phyloP scores from a whole-genome alignment of 148 eudicot species.

The Amaranthus hypochondriacus region DNA sequence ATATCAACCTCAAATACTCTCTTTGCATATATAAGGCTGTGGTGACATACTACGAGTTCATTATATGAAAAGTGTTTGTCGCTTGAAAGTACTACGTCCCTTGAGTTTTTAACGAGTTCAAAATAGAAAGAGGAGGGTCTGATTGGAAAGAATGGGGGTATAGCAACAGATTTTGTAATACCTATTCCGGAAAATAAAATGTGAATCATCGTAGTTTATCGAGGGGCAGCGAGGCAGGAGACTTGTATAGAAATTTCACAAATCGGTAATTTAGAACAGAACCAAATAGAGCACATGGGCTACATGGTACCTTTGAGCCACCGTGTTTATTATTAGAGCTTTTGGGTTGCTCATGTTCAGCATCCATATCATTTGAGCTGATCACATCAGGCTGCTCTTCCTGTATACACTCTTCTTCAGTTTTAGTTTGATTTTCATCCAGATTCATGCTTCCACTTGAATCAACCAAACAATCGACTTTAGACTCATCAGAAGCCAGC shows the following conservation, averaged over 20 bases:
- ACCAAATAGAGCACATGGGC: neutral
- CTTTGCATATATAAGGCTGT: no score
- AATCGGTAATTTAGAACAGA: neutral
- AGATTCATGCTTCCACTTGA: slow-evolving; percentile 33
- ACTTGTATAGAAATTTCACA: neutral
- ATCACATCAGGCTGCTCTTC: slow-evolving; percentile 35
- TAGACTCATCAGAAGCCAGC: slow-evolving; percentile 24
- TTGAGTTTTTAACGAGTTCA: no score
- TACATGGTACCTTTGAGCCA: slow-evolving; percentile 41
- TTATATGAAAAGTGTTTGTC: no score
- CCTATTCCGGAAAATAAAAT: no score
- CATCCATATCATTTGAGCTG: slow-evolving; percentile 23
- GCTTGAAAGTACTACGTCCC: no score
- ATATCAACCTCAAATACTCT: no score
- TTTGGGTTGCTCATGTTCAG: slow-evolving; percentile 27
- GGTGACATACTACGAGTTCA: no score
- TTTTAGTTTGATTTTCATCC: slow-evolving; percentile 25
- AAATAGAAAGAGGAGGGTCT: no score
- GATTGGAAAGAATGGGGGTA: no score
- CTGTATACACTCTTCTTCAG: slow-evolving; percentile 27
- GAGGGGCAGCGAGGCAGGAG: neutral
- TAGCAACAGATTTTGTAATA: no score
- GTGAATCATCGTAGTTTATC: neutral
- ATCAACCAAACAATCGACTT: slow-evolving; percentile 31
- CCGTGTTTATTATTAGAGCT: slow-evolving; percentile 22